Evolutionary conservation across 176 grass and related monocot species (phyloP), one percentile per base, ranked within the genome.

Genomic region (sorghum (Sorghum bicolor)): DNA sequence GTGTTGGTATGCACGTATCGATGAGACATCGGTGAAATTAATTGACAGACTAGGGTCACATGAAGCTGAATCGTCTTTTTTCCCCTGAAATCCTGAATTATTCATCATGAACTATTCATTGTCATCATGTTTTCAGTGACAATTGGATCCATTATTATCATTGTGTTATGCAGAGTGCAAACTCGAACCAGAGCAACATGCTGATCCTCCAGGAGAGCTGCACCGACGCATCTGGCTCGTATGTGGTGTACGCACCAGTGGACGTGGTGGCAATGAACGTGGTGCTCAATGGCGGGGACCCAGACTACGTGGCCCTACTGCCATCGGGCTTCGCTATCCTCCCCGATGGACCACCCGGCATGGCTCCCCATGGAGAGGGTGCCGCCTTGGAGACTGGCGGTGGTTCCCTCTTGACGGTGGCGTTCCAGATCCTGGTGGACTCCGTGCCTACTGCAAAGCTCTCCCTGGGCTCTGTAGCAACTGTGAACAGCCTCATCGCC

Each of bases 201-300:
- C 81, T 98, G 87, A 93, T 98, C 66, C 91, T 98, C 52, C 96
- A 98, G 76, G 96, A 98, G 91, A 98, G 92, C 87, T 95, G 92
- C 92, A 95, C 89, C 2, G 96, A 98, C 29, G 75, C 83, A 15
- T 93, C 92, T 0, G 96, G 96, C 5, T 98, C 92, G 0, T 95
- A 95, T 43, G 92, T 98, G 8, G 89, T 98, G 33, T 98, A 95
- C 34, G 96, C 96, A 6, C 92, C 96, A 5, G 96, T 98, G 33
- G 96, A 98, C 57, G 85, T 95, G 2, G 91, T 93, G 65, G 96
- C 92, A 10, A 98, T 98, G 96, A 95, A 98, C 45, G 91, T 95
- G 58, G 96, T 95, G 64, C 89, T 98, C 55, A 95, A 95, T n/a
- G 96, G 96, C 5, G 96, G 96, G 17, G 96, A 98, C 72, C 96